Base-by-base conservation (phyloP, 495 filamentous ascomycete genomes). In the Podospora conica region DNA sequence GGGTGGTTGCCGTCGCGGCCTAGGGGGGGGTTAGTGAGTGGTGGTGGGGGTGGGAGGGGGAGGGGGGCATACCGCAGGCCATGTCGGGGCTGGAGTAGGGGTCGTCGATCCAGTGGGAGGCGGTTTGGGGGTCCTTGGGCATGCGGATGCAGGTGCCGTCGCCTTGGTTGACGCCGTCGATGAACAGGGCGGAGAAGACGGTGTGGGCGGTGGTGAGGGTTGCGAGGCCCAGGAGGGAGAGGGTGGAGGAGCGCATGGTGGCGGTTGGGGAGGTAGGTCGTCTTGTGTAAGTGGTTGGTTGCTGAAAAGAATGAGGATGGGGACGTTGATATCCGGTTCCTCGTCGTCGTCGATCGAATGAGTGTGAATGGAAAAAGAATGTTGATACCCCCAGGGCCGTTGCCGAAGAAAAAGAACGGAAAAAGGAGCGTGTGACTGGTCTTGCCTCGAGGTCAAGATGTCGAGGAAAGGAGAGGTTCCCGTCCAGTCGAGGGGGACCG, bases 71-170 rank as follows among this genome's bases (percentile, higher is more conserved):
- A 89, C 88, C 90, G 69, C 90, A 93, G 29, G 87, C 88, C 84
- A 93, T 88, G 55, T 89, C 85, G 21, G 80, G 71, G 66, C 84
- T 85, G 25, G 70, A 48, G 61, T 68, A 65, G 28, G 90, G 60
- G 58, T 82, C 70, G 2, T 70, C 72, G 21, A 91, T 73, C 5
- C 90, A 90, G 31, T 69, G 71, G 8, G 82, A 90, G 56, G 80
- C 78, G 8, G 77, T 77, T 1, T 66, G 70, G 3, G 77, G 71
- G 62, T 83, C 77, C 60, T 77, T 82, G 58, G 82, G 81, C 82
- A 89, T 87, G n/a, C 89, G 84, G 27, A 93, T 79, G 70, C 88
- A 91, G 55, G 82, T 85, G 1, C 86, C 90, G 71, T 86, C 83
- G 57, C 91, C 91, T 70, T 91, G 85, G 68, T 82, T 78, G 24